Percentiles rank a stretch among this genome's conserved stretches.
phyloP scores from a whole-genome alignment of 768 basidiomycete genomes.

The Boletellus sp. region DNA sequence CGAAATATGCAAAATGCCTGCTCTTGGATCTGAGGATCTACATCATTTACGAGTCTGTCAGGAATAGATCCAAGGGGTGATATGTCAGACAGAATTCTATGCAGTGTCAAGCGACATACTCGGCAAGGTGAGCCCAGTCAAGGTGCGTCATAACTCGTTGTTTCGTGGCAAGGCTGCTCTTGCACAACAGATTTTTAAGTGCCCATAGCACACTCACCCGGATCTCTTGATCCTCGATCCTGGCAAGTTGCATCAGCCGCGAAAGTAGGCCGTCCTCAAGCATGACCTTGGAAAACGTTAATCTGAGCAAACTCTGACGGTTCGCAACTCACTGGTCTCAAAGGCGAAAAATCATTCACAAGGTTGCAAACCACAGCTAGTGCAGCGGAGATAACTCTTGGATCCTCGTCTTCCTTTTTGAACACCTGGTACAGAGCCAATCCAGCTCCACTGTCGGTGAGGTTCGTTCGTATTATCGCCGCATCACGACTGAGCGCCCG shows the following conservation, averaged over 20 bases:
- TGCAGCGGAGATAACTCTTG: slow-evolving; percentile 67
- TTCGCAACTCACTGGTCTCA: slow-evolving; percentile 55
- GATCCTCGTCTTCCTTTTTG: slow-evolving; percentile 56
- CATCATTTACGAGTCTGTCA: slow-evolving; percentile 51
- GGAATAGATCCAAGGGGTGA: background rate
- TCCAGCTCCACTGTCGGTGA: slow-evolving; percentile 81
- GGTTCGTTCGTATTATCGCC: slow-evolving; percentile 74
- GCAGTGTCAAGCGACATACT: slow-evolving; percentile 39
- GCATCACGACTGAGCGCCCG: slow-evolving; percentile 78
- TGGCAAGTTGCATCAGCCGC: slow-evolving; percentile 57
- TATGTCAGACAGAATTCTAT: background rate
- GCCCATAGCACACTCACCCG: slow-evolving; percentile 80
- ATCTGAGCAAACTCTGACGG: background rate
- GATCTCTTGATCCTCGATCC: slow-evolving; percentile 51
- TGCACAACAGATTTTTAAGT: slow-evolving; percentile 76
- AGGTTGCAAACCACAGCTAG: slow-evolving; percentile 80
- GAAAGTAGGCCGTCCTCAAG: slow-evolving; percentile 66
- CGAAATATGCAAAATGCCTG: slow-evolving; percentile 66
- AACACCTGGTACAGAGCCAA: slow-evolving; percentile 64
- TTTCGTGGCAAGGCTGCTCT: slow-evolving; percentile 59
- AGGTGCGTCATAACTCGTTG: slow-evolving; percentile 61
- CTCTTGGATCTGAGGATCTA: slow-evolving; percentile 57
- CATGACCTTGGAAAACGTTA: slow-evolving; percentile 43
- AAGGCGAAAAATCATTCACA: slow-evolving; percentile 80
- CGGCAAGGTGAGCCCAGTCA: slow-evolving; percentile 57